A percentile compares a stretch with the other conserved stretches of the same genome.
Evolutionary conservation across 768 basidiomycete species (phyloP).

Genomic region (Phallus indusiatus): DNA sequence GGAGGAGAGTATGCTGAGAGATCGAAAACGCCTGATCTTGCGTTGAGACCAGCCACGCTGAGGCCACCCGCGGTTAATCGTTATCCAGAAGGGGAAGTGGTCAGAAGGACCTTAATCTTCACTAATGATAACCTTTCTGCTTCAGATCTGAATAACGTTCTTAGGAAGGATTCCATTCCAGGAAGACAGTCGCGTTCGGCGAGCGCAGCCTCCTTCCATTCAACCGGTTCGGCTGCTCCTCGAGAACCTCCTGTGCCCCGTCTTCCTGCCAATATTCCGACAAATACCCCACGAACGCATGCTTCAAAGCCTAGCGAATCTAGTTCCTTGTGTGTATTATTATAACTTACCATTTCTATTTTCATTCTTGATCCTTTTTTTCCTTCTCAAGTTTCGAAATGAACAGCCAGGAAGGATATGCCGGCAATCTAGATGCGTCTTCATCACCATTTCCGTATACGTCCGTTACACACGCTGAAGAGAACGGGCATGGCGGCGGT

Average conservation of each 20-base stretch:
- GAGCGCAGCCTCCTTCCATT: conserved; percentile 46
- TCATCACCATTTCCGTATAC: neutral
- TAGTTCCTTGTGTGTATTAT: neutral
- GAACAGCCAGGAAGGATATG: neutral
- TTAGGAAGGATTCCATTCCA: conserved; percentile 43
- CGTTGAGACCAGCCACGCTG: neutral
- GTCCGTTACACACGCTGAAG: neutral
- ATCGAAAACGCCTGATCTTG: neutral
- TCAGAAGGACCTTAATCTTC: conserved; percentile 73
- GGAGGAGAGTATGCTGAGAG: neutral
- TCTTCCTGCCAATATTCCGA: conserved; percentile 25
- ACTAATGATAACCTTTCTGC: conserved; percentile 36
- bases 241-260: conserved; percentile 82
- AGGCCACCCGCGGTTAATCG: conserved; percentile 3
- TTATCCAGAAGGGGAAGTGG: conserved; percentile 25
- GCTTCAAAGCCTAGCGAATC: conserved; percentile 11
- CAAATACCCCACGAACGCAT: conserved; percentile 5
- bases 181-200: conserved; percentile 48
- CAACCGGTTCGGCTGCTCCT: conserved; percentile 64
- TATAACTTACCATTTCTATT: neutral
- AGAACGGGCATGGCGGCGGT: conserved; percentile 21
- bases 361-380: neutral
- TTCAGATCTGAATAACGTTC: conserved; percentile 43
- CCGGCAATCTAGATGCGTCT: neutral
- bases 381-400: neutral